Evolutionary conservation across 1,284 basidiomycete species (phyloP), one percentile per base, ranked within the genome.

Genomic region (Naganishia cerealis): DNA sequence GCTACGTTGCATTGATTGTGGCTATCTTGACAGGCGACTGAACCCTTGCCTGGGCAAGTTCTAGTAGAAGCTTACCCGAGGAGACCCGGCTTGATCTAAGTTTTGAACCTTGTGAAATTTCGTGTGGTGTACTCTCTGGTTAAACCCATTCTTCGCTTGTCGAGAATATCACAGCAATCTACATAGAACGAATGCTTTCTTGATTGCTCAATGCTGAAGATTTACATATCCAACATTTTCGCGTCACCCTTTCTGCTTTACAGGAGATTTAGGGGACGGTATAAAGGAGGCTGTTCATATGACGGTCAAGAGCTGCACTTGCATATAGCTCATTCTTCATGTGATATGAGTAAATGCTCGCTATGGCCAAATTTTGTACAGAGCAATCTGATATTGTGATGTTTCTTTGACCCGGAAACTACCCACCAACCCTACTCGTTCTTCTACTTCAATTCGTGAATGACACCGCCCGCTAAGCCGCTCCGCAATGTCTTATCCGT

Each of bases 401-500:
- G 4, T 9, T 24, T 50, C n/a, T 42, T 13, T 18, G 43, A 50
- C 46, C 7, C 46, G 13, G 46, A 50, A 50, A 24, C 21, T 24
- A 24, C 9, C 15, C 46, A 50, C 3, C 3, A 13, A 2, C 21
- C 13, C 46, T 7, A 9, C n/a, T 9, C 7, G 7, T 13, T 8
- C 46, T 21, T 43, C 40, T 58, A 1, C 10, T 33, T 36, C 29
- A 18, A 36, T 16, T 36, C 29, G 40, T 24, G 2, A 12, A 48
- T 58, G 43, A 1, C 21, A 16, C 15, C 16, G 13, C 9, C n/a
- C 4, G 10, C 21, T 3, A 24, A 40, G 29, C 29, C 62, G 5
- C 33, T 33, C 53, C 52, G 48, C 50, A 21, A 69, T 69, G 68
- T 57, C 57, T 9, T 66, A 61, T 36, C 65, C 68, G 7, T 63